Percentiles rank a stretch among this genome's conserved stretches.
phyloP scores from a whole-genome alignment of 2,329 filamentous ascomycete species.

The Penicillium frequentans region DNA sequence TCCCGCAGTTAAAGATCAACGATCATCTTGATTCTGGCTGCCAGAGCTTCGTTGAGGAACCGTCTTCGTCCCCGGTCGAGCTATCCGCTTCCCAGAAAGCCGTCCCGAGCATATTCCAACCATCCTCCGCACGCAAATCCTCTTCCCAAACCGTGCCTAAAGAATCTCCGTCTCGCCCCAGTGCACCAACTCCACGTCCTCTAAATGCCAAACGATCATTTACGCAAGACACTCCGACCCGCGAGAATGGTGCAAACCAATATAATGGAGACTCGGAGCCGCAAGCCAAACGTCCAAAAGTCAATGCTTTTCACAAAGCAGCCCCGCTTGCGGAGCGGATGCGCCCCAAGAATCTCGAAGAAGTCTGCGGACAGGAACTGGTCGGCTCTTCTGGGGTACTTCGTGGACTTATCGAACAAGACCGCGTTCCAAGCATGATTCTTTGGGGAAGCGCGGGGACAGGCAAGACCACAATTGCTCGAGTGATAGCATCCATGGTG shows the following conservation, averaged over 20 bases:
- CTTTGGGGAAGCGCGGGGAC: conserved; percentile 64
- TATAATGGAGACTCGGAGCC: conserved; percentile 35
- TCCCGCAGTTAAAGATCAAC: conserved; percentile 67
- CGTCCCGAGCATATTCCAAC: conserved; percentile 57
- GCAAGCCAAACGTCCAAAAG: conserved; percentile 65
- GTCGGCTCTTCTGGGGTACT: conserved; percentile 83
- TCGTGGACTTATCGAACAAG: conserved; percentile 79
- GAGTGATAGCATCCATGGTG: conserved; percentile 80
- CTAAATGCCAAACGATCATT: conserved; percentile 35
- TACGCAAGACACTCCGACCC: conserved; percentile 23
- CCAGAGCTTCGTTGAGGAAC: conserved; percentile 60
- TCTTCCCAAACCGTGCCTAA: conserved; percentile 26
- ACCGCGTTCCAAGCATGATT: conserved; percentile 90
- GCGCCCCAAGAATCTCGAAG: conserved; percentile 79
- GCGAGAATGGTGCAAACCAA: conserved; percentile 25
- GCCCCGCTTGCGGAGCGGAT: conserved; percentile 92
- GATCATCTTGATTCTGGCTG: conserved; percentile 86
- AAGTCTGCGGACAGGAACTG: conserved; percentile 88
- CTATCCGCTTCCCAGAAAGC: conserved; percentile 37
- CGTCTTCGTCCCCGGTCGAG: conserved; percentile 46
- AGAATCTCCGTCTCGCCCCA: conserved; percentile 23
- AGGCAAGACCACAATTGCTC: conserved; percentile 70
- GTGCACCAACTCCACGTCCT: conserved; percentile 27
- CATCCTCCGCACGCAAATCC: conserved; percentile 49
- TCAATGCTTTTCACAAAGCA: conserved; percentile 62